Conservation (phyloP, 306 rosid species). For the Malus asiatica region DNA sequence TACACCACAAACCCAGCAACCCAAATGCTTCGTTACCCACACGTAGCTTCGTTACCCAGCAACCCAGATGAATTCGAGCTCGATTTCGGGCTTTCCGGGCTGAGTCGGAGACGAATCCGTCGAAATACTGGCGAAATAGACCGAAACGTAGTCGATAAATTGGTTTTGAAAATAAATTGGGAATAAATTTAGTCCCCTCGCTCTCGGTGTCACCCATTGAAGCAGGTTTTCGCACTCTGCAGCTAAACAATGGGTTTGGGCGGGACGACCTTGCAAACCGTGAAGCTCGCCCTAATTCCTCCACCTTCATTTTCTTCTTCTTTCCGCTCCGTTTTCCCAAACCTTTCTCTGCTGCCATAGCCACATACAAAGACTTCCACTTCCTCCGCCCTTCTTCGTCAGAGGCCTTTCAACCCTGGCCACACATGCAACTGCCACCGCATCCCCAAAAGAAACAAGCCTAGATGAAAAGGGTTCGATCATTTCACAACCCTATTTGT, state of each 20-base stretch:
- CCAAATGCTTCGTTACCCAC: too few species aligned
- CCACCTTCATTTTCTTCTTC: slow-evolving; percentile 30
- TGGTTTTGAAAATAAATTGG: not conserved
- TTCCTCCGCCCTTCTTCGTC: slow-evolving; percentile 17
- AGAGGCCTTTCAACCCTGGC: slow-evolving; percentile 46
- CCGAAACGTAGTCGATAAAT: not conserved
- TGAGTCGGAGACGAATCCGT: slow-evolving; percentile 23
- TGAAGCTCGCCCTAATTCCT: slow-evolving; percentile 38
- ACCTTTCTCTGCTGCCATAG: slow-evolving; percentile 15
- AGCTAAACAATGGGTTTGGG: slow-evolving; percentile 34
- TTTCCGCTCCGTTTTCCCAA: slow-evolving; percentile 22
- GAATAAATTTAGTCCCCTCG: not conserved
- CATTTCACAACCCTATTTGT: not conserved
- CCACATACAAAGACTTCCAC: slow-evolving; percentile 25
- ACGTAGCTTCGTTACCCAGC: too few species aligned
- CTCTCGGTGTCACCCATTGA: not conserved
- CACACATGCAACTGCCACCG: slow-evolving; percentile 28
- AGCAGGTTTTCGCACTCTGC: not conserved
- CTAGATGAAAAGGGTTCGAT: slow-evolving; percentile 43
- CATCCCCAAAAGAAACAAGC: not conserved
- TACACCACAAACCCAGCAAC: too few species aligned
- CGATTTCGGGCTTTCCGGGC: slow-evolving; percentile 52
- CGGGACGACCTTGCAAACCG: slow-evolving; percentile 36
- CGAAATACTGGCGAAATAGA: slow-evolving; percentile 25
- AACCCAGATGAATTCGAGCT: slow-evolving; percentile 76